Conservation (phyloP, 164 flowering plant genomes). For the Euptelea pleiosperma region DNA sequence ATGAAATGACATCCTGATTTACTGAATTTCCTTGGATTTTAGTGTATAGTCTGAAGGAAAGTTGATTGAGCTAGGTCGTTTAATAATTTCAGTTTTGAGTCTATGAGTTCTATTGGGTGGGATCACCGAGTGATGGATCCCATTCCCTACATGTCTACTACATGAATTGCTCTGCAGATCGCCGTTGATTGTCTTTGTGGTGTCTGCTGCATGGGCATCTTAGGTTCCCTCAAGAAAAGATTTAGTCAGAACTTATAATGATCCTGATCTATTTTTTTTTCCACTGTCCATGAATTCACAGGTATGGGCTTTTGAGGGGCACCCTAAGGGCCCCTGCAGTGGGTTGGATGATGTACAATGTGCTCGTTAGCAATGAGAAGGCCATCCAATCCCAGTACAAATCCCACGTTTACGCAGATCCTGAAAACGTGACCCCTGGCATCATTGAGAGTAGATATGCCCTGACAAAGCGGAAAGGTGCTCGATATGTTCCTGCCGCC, state of each 20-base stretch:
- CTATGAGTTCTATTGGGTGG: neutral
- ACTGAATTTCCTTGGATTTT: too few relatives aligned
- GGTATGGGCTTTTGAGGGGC: slow-evolving; percentile 85
- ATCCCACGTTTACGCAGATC: slow-evolving; percentile 89
- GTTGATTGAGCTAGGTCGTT: neutral
- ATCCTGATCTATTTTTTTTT: neutral
- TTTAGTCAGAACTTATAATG: neutral
- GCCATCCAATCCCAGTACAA: slow-evolving; percentile 88
- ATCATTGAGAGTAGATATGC: slow-evolving; percentile 69
- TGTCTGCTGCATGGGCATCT: neutral
- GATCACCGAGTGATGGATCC: neutral
- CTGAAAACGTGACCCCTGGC: slow-evolving; percentile 70
- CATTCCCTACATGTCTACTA: neutral
- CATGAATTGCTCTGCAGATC: neutral
- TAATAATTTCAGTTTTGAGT: neutral
- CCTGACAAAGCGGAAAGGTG: slow-evolving; percentile 73
- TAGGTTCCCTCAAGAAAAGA: neutral
- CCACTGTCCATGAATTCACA: slow-evolving; percentile 18
- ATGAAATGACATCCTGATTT: too few relatives aligned
- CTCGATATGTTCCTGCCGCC: slow-evolving; percentile 94
- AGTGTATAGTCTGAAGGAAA: too few relatives aligned
- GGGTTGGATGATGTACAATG: slow-evolving; percentile 97
- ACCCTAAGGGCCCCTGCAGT: slow-evolving; percentile 88
- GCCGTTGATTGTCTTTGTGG: too few relatives aligned
- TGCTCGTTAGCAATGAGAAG: slow-evolving; percentile 93